These are phyloP conservation scores for Boeremia lycopersici DNA, from an alignment of 2,329 filamentous ascomycete genomes.

Conservation along the genomic window DNA sequence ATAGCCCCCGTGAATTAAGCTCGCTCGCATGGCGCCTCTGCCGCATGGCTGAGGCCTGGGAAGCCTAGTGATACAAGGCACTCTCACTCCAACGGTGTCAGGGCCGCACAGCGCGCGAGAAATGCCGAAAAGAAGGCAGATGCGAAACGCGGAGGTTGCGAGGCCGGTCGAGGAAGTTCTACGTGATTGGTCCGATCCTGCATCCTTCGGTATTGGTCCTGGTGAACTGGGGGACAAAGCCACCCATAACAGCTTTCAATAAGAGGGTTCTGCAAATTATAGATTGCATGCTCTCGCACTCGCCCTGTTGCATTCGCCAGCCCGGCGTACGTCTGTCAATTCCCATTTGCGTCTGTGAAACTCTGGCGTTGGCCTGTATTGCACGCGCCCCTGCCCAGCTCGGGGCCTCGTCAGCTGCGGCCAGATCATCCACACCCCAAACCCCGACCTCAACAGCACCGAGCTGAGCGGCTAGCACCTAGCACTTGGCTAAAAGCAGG, in stretches of 20 bases:
- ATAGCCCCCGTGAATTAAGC: slow-evolving; percentile 15
- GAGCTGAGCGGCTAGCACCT: slow-evolving; percentile 12
- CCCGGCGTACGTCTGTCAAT: background rate
- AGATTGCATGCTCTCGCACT: background rate
- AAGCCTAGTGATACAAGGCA: slow-evolving; percentile 28
- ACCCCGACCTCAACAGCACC: slow-evolving; percentile 18
- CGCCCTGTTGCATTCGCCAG: background rate
- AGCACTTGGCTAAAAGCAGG: slow-evolving; percentile 7
- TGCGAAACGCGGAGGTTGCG: slow-evolving; percentile 34
- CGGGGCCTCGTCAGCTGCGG: slow-evolving; percentile 38
- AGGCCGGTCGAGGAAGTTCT: background rate
- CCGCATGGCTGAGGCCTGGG: slow-evolving; percentile 16
- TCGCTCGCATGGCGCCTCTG: slow-evolving; percentile 16
- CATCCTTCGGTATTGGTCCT: slow-evolving; percentile 5
- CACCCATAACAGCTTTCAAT: slow-evolving; percentile 12
- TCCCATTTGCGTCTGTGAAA: background rate
- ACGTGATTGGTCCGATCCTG: slow-evolving; percentile 28
- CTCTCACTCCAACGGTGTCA: slow-evolving; percentile 31
- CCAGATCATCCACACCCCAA: slow-evolving; percentile 33
- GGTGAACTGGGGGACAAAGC: slow-evolving; percentile 21
- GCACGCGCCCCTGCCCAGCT: slow-evolving; percentile 11
- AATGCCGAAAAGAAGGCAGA: slow-evolving; percentile 21
- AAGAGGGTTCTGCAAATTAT: background rate
- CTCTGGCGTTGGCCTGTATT: slow-evolving; percentile 3
- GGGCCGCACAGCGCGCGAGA: slow-evolving; percentile 16